A percentile compares a stretch with the other conserved stretches of the same genome.
These are phyloP conservation scores for Sarocladium oryzae DNA, from an alignment of 2,329 filamentous ascomycete species.

Conservation along the genomic window DNA sequence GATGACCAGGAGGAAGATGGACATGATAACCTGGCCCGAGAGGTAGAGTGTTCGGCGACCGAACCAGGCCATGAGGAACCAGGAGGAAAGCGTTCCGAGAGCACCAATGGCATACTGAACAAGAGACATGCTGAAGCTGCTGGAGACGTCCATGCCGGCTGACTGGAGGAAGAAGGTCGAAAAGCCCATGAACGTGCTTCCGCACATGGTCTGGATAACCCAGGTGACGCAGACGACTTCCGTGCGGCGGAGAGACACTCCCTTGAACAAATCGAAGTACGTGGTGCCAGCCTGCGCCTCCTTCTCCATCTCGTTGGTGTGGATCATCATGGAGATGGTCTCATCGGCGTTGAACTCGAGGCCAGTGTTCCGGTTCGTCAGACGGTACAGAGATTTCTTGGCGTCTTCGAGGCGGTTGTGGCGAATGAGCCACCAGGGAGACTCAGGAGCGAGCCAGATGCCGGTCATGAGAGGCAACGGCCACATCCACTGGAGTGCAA, in stretches of 20 bases:
- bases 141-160: conserved; percentile 31
- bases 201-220: conserved; percentile 34
- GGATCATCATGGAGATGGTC: conserved; percentile 43
- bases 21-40: conserved; percentile 42
- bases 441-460: conserved; percentile 33
- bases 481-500: conserved; percentile 37
- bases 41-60: conserved; percentile 41
- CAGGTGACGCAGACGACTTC: conserved; percentile 39
- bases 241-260: conserved; percentile 37
- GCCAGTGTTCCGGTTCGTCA: conserved; percentile 31
- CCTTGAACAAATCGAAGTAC: conserved; percentile 42
- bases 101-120: conserved; percentile 37
- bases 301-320: conserved; percentile 44
- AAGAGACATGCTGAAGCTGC: conserved; percentile 29
- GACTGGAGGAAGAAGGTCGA: conserved; percentile 46
- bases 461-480: conserved; percentile 30
- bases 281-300: conserved; percentile 30
- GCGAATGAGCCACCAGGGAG: conserved; percentile 38
- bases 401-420: conserved; percentile 28
- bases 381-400: conserved; percentile 29
- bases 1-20: conserved; percentile 32
- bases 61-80: conserved; percentile 35
- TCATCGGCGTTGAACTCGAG: conserved; percentile 32
- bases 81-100: conserved; percentile 38
- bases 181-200: conserved; percentile 46